Conservation (phyloP, 495 filamentous ascomycete species). For the Podospora tetraspora region DNA sequence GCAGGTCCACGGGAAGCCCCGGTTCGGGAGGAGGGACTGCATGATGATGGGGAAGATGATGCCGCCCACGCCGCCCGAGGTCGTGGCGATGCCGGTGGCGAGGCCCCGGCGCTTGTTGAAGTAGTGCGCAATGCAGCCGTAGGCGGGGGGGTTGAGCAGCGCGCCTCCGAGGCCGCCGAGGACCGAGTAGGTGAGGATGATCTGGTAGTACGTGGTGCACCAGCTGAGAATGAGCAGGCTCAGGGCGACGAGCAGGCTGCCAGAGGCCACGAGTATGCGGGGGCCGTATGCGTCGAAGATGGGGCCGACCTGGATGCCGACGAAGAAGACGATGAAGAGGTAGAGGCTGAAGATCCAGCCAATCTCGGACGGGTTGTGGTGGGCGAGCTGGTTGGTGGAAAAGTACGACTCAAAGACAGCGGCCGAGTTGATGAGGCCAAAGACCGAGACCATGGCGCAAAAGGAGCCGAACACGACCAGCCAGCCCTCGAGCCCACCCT, state of each 20-base stretch:
- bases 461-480: conserved; percentile 57
- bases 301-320: conserved; percentile 62
- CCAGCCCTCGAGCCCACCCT: conserved; percentile 57
- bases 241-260: conserved; percentile 46
- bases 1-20: conserved; percentile 56
- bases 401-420: conserved; percentile 62
- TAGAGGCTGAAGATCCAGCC: conserved; percentile 63
- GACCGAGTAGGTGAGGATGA: conserved; percentile 56
- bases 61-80: conserved; percentile 55
- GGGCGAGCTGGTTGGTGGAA: conserved; percentile 51
- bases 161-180: conserved; percentile 53
- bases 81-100: conserved; percentile 61
- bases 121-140: conserved; percentile 59
- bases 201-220: conserved; percentile 57
- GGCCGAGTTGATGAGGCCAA: conserved; percentile 59
- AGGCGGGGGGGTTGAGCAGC: conserved; percentile 54
- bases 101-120: conserved; percentile 56
- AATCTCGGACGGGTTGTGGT: conserved; percentile 50
- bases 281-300: conserved; percentile 61
- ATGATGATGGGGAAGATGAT: conserved; percentile 57
- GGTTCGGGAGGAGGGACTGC: conserved; percentile 40
- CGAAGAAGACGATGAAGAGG: conserved; percentile 58
- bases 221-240: conserved; percentile 53
- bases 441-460: conserved; percentile 57
- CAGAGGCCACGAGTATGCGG: conserved; percentile 46